Evolutionary conservation across 345 rosid genomes (phyloP).

Genomic region (Euphorbia pulcherrima): DNA sequence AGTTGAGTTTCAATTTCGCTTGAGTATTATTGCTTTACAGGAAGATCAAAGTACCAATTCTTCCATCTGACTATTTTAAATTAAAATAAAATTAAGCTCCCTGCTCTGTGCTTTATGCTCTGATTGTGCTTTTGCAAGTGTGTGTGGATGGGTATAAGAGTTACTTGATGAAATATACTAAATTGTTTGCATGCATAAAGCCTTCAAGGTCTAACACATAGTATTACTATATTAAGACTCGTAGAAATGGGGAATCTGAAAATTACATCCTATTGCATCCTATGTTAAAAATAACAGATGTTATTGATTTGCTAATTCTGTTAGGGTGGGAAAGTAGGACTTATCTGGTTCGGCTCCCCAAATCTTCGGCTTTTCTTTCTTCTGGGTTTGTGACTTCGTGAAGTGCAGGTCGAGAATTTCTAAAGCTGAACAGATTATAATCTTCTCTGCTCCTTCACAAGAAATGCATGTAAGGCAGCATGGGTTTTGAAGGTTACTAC

Average conservation of each 20-base stretch:
- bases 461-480: too few relatives aligned
- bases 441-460: too few relatives aligned
- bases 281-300: background rate
- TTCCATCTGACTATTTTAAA: background rate
- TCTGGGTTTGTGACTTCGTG: too few relatives aligned
- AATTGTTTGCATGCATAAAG: background rate
- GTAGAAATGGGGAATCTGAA: background rate
- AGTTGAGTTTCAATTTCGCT: background rate
- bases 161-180: background rate
- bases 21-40: background rate
- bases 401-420: too few relatives aligned
- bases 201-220: background rate
- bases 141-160: background rate
- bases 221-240: too few relatives aligned
- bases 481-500: too few relatives aligned
- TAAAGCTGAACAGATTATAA: too few relatives aligned
- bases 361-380: too few relatives aligned
- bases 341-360: too few relatives aligned
- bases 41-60: background rate
- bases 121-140: background rate
- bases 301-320: too few relatives aligned
- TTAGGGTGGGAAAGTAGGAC: too few relatives aligned
- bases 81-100: background rate
- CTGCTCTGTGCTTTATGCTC: background rate
- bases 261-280: background rate